These are phyloP conservation scores for Annulohypoxylon truncatum DNA, from an alignment of 2,329 filamentous ascomycete species.

Conservation along the genomic window DNA sequence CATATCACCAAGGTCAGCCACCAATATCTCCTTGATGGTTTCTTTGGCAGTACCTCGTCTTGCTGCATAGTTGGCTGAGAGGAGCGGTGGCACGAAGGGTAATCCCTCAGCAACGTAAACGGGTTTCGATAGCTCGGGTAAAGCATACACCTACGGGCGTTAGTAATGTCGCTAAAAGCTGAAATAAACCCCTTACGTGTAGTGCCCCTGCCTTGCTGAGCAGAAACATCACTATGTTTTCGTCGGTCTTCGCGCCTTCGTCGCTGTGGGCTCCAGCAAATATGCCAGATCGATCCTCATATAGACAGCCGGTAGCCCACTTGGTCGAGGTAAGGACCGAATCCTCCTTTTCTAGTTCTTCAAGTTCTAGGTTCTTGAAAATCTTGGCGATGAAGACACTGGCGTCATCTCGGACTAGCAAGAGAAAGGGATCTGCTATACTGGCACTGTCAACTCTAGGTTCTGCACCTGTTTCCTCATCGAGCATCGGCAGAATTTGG, in stretches of 20 bases:
- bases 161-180: conserved; percentile 23
- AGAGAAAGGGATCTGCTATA: conserved; percentile 86
- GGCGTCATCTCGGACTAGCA: conserved; percentile 85
- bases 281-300: conserved; percentile 71
- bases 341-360: conserved; percentile 78
- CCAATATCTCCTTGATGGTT: conserved; percentile 79
- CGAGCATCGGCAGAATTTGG: conserved; percentile 92
- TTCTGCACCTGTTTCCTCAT: conserved; percentile 87
- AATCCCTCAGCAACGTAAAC: conserved; percentile 82
- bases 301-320: conserved; percentile 88
- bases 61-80: conserved; percentile 77
- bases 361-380: conserved; percentile 83
- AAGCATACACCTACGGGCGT: conserved; percentile 73
- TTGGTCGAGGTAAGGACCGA: conserved; percentile 68
- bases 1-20: conserved; percentile 85
- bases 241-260: conserved; percentile 54
- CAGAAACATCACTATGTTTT: conserved; percentile 78
- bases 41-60: conserved; percentile 79
- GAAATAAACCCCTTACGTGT: conserved; percentile 66
- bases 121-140: conserved; percentile 77
- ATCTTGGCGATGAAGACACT: conserved; percentile 84
- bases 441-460: conserved; percentile 82
- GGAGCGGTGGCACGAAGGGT: conserved; percentile 78
- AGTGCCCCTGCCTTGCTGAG: conserved; percentile 80
- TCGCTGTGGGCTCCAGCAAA: conserved; percentile 60